Evolutionary conservation across 2,329 filamentous ascomycete genomes (phyloP), one percentile per base, ranked within the genome.

Genomic region (Fragosphaeria purpurea): DNA sequence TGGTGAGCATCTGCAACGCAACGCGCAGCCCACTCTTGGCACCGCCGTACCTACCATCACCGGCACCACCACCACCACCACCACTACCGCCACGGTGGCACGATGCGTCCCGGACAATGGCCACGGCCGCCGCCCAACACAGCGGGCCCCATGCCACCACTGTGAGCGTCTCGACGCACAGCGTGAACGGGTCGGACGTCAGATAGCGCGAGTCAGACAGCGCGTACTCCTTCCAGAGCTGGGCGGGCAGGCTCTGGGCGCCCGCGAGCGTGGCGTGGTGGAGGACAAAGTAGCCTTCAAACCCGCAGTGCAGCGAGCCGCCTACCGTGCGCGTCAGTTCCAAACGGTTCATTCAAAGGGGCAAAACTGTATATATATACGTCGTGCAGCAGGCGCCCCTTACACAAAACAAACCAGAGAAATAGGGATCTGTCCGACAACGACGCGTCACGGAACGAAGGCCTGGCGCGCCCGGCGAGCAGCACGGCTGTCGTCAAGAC

Each of bases 201-300:
- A 95, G 71, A 62, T 95, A 95, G 42, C 89, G 77, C 50, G 88
- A 94, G 68, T 95, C 89, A 3, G 86, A 90, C 37, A 90, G 75
- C 4, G 86, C 77, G 64, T 95, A 95, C 67, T 95, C 89, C 63
- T 95, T 95, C 89, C 89, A 95, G 43, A 95, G 72, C 70, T 95
- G 88, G 3, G 84, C 87, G 51, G 90, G 84, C 7, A 93, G 68
- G 50, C 83, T 81, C 63, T 88, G 83, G 53, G 79, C 79, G 9
- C 76, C 71, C 0, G 82, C 79, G 63, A 95, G 75, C 31, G 69
- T 70, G 30, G 71, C 67, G 63, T 87, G 84, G 63, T 90, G 80
- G 56, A 78, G 65, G 55, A 89, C 75, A 63, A 88, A 94, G 66
- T 94, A 95, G 39, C 83, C 80, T 70, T 95, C 88, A 64, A 95